phyloP scores from a whole-genome alignment of 768 basidiomycete genomes.

The Amanita thiersii region DNA sequence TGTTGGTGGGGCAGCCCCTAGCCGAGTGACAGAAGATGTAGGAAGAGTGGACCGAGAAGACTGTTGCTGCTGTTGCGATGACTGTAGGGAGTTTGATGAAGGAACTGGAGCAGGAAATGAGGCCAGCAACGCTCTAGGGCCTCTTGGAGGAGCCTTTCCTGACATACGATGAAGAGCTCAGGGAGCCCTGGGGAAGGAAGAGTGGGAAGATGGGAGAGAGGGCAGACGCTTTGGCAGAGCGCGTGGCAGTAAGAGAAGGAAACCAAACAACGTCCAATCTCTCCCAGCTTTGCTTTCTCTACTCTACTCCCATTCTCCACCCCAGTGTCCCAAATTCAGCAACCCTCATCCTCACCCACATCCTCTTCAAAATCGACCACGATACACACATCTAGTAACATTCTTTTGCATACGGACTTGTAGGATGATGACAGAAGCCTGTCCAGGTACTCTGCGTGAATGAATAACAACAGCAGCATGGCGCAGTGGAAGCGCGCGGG shows the following conservation, averaged over 20 bases:
- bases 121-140: constrained; percentile 61
- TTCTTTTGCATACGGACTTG: too few relatives aligned
- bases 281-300: neutral
- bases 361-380: neutral
- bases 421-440: too few relatives aligned
- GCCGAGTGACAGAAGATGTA: constrained; percentile 23
- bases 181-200: neutral
- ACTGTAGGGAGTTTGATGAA: constrained; percentile 14
- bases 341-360: neutral
- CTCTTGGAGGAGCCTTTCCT: constrained; percentile 70
- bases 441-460: too few relatives aligned
- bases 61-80: constrained; percentile 16
- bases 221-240: neutral
- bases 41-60: constrained; percentile 13
- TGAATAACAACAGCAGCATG: constrained; percentile 50
- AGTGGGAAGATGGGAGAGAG: constrained; percentile 5
- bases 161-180: constrained; percentile 37
- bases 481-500: constrained; percentile 53
- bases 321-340: neutral
- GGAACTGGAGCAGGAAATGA: constrained; percentile 25
- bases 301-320: neutral
- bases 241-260: constrained; percentile 1
- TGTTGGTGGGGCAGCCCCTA: constrained; percentile 53
- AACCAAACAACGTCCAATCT: constrained; percentile 2
- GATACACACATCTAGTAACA: too few relatives aligned